Base-by-base conservation (phyloP, 1,139 yeast species). In the Kodamaea alishanica region DNA sequence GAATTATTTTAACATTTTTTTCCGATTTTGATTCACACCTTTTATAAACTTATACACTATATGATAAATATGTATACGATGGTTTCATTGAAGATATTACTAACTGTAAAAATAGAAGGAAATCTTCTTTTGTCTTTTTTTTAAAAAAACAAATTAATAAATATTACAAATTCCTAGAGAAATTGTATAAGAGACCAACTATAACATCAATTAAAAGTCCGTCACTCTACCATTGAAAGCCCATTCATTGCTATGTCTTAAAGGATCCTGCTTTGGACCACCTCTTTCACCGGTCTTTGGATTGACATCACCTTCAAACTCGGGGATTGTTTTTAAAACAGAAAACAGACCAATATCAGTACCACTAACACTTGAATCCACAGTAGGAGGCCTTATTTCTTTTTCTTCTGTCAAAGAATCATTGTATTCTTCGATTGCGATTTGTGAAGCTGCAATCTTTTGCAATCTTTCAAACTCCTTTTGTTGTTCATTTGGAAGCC, bases 261-360 rank as follows among this genome's bases (percentile, higher is more conserved):
- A 70, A 1, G 99, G 99, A 55, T 94, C 97, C 60, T 92, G 97
- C 55, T 94, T 94, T n/a, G 99, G 99, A 0, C 98, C 99, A 30
- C 96, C 96, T 26, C 83, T 71, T 62, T 94, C 99, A 2, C 98
- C 98, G 1, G 97, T 90, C 42, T 72, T 74, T 0, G 99, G 99
- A 55, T 92, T 92, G 27, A 75, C 80, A 44, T 90, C 92, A 1
- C 99, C 99, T 61, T 90, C 97, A 55, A 92, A 92, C 52, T 94
- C 99, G 0, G 96, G 96, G 40, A 88, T 82, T 4, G 89, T 84
- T 60, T 83, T 80, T 58, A 82, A 74, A 49, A 73, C 79, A 45
- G 80, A 83, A 49, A 82, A 75, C 7, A 75, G 70, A 2, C 86
- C 87, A 33, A 81, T 75, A 47, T 81, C 87, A 29, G 79, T 73